Base-by-base conservation (phyloP, 371 early-diverging fungal species). In the Amoeboradix gromovi region DNA sequence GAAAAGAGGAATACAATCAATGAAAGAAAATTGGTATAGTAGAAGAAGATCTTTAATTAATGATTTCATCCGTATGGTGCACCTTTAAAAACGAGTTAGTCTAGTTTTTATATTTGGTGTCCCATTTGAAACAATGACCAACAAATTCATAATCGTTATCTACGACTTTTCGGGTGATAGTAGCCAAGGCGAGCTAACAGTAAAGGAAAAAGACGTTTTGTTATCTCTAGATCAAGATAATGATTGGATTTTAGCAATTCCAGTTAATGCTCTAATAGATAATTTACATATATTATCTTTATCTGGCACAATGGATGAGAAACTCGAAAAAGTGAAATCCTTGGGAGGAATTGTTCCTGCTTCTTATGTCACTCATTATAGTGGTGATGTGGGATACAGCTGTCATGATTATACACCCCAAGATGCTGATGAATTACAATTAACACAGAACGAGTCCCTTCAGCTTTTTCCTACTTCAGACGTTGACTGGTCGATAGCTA, bases 361-460 rank as follows among this genome's bases (percentile, higher is more conserved):
- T 12, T 12, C 5, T 48, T 48, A 48, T 22, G 48, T 48, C 22
- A 5, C 5, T 12, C 12, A 48, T 48, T 48, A 48, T 48, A 22
- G 5, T 48, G 48, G 48, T 22, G 48, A 48, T 5, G 48, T 48
- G 48, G 48, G 48, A 12, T 48, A 48, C 48, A 83, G 86, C 17
- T 74, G 85, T n/a, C 92, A 91, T 73, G 85, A 86, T 74, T 94
- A 92, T 77, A 82, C 82, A 66, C 86, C 92, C 30, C 80, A 82
- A 66, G 87, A 86, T 31, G 85, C 84, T 73, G 93, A 92, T 68
- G 94, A 93, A 77, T 78, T 93, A 69, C 76, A 78, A 66, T 81
- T 94, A 71, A 75, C 78, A 31, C 90, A 94, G 74, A 85, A 73
- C 65, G 28, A 22, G 29, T 12, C 5, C 5, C 2, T 32, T 22